Base-by-base conservation (phyloP, 768 basidiomycete species). In the Tephrocybe sp. region DNA sequence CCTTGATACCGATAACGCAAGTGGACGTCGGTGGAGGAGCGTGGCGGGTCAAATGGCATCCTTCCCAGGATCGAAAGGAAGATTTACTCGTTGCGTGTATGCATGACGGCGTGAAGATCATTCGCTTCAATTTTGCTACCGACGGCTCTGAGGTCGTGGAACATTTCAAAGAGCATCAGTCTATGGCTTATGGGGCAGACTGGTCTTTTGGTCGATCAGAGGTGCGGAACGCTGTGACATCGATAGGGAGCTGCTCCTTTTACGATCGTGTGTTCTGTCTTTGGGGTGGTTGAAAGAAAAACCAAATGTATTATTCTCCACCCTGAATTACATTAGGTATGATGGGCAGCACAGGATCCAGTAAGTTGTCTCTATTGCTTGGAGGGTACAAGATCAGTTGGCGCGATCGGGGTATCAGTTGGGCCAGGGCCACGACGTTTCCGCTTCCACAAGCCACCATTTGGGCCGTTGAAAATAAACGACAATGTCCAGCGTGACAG, bases 31-130 rank as follows among this genome's bases (percentile, higher is more conserved):
- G 91, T 10, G 97, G 97, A 11, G 97, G 97, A 2, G 89, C 83
- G 10, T 99, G 97, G 97, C 80, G 97, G 15, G 84, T 92, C 50
- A 94, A 95, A 65, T 99, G 94, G 92, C 93, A 98, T 67, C 93
- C 94, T 6, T 79, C 78, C 4, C 55, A 74, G 2, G 57, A 61
- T n/a, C 78, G 93, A 38, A 78, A 76, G 54, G 60, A 77, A 30
- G 89, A 94, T 60, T 74, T 98, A 1, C 78, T 97, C 16, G 83
- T 93, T n/a, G 97, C 94, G 0, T 93, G 90, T 61, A 99, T 98
- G 97, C 94, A 95, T 62, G 93, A 93, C 54, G 94, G 95, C 9
- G 94, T 92, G 77, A 97, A 97, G 62, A 74, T 95, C 5, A 64
- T 93, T 39, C 72, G 66, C 1, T 81, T 90, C 56, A 64, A 61